Evolutionary conservation across 441 rosid genomes (phyloP).

Genomic region (Erodium chrysanthum): DNA sequence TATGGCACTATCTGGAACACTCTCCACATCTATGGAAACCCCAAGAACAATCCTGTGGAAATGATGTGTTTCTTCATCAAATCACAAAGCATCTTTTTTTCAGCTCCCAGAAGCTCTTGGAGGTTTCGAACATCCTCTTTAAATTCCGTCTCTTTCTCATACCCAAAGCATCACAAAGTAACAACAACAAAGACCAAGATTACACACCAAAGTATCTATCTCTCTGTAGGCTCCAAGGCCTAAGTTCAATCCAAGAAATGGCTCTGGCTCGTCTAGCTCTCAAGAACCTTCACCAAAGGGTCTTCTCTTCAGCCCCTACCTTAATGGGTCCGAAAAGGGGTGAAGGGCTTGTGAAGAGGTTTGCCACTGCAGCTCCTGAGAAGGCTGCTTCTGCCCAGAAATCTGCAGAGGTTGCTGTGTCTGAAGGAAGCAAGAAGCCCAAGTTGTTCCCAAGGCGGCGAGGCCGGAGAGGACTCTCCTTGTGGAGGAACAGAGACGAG

Average conservation of each 20-base stretch:
- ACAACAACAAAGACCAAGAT: neutral
- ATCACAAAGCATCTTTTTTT: neutral
- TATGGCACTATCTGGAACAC: neutral
- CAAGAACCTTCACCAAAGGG: conserved; percentile 41
- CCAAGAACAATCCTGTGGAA: neutral
- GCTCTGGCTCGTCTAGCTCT: conserved; percentile 55
- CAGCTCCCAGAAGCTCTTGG: neutral
- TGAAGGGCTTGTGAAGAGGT: conserved; percentile 34
- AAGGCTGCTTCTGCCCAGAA: conserved; percentile 20
- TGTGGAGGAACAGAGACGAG: conserved; percentile 40
- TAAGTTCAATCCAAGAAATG: conserved; percentile 25
- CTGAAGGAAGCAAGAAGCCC: conserved; percentile 32
- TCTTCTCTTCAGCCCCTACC: conserved; percentile 22
- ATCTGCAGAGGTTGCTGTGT: conserved; percentile 36
- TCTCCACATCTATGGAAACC: neutral
- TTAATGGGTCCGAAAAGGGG: conserved; percentile 21
- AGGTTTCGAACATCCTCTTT: neutral
- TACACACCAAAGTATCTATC: neutral
- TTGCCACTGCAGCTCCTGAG: conserved; percentile 21
- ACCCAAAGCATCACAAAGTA: neutral
- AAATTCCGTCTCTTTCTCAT: neutral
- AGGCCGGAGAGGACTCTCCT: conserved; percentile 33
- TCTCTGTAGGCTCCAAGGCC: no score
- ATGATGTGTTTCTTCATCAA: no score
- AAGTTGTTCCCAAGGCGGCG: conserved; percentile 41